Evolutionary conservation across 108 stramenopile species (phyloP).

Genomic region (Nitzschia sp.): DNA sequence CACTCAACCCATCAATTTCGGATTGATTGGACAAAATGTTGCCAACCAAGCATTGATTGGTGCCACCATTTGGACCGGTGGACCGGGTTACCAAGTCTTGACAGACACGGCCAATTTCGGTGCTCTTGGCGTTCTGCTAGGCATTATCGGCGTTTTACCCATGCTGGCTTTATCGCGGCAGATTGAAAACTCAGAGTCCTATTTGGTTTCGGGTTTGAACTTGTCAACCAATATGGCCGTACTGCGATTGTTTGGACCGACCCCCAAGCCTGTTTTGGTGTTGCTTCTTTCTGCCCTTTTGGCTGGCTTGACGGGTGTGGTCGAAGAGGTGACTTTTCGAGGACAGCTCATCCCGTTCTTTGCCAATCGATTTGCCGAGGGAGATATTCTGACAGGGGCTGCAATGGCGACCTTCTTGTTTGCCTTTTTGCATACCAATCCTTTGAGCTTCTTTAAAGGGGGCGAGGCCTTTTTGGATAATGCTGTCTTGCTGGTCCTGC

Average conservation of each 20-base stretch:
- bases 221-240: slow-evolving; percentile 39
- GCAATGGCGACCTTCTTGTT: slow-evolving; percentile 24
- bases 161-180: slow-evolving; percentile 16
- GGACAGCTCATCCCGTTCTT: slow-evolving; percentile 25
- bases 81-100: slow-evolving; percentile 9
- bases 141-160: slow-evolving; percentile 22
- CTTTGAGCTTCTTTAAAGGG: slow-evolving; percentile 28
- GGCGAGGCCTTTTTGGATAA: slow-evolving; percentile 30
- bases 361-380: slow-evolving; percentile 21
- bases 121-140: slow-evolving; percentile 4
- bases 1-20: slow-evolving; percentile 12
- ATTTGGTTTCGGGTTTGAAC: slow-evolving; percentile 29
- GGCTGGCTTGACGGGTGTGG: slow-evolving; percentile 25
- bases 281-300: slow-evolving; percentile 6
- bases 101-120: slow-evolving; percentile 19
- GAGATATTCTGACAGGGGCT: slow-evolving; percentile 22
- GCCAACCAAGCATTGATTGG: slow-evolving; percentile 28
- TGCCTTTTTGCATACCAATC: slow-evolving; percentile 38
- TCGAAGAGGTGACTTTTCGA: slow-evolving; percentile 38
- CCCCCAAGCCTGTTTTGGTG: slow-evolving; percentile 19
- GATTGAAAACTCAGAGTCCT: slow-evolving; percentile 32
- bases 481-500: slow-evolving; percentile 22
- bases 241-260: slow-evolving; percentile 29
- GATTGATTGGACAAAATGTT: slow-evolving; percentile 4
- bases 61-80: slow-evolving; percentile 26